These are phyloP conservation scores for Phyllosticta capitalensis DNA, from an alignment of 2,329 filamentous ascomycete species.

Conservation along the genomic window DNA sequence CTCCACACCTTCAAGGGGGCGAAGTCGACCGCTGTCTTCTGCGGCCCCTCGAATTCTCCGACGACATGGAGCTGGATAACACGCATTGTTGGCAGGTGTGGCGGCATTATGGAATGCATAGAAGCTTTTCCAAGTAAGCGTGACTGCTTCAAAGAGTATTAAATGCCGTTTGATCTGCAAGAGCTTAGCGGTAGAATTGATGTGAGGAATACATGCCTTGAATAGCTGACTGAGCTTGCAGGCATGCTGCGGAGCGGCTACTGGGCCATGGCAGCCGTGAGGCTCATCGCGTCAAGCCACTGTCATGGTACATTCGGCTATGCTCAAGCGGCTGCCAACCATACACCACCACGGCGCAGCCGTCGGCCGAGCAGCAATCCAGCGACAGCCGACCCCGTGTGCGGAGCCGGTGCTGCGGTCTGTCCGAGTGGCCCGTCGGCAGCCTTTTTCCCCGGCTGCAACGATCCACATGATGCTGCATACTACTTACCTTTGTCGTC, in stretches of 20 bases:
- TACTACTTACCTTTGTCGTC: background rate
- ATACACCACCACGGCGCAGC: background rate
- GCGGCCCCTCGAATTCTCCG: slow-evolving; percentile 10
- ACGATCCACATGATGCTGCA: background rate
- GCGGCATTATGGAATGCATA: background rate
- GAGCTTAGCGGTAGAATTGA: background rate
- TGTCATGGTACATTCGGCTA: background rate
- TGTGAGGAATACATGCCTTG: background rate
- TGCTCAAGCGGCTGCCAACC: background rate
- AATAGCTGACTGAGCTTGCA: background rate
- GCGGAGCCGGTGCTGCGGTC: background rate
- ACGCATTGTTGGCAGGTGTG: background rate
- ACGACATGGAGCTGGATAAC: background rate
- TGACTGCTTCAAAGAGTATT: background rate
- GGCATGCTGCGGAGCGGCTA: background rate
- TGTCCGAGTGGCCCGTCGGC: background rate
- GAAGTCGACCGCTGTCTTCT: background rate
- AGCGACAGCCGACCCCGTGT: background rate
- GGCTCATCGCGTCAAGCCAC: background rate
- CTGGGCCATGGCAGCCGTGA: background rate
- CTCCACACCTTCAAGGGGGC: background rate
- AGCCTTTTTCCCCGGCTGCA: background rate
- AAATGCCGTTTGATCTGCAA: background rate
- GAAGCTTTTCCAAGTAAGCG: background rate
- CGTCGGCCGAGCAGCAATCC: background rate